A percentile compares a stretch with the other conserved stretches of the same genome.
Evolutionary conservation across 2,329 filamentous ascomycete species (phyloP).

Genomic region (Pseudomassariella vexata): DNA sequence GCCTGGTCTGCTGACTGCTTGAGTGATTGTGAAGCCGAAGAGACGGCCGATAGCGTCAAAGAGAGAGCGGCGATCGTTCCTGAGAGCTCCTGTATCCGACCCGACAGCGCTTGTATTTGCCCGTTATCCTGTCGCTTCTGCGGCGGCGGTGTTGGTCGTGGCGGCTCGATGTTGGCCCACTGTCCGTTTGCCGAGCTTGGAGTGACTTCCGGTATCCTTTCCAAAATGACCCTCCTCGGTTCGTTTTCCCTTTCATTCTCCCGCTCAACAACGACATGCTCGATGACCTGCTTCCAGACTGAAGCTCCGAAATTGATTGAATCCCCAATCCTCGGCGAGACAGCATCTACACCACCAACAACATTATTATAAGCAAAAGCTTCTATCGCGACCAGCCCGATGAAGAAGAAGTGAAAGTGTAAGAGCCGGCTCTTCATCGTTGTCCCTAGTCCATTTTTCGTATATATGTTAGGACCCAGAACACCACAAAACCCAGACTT

Average conservation of each 20-base stretch:
- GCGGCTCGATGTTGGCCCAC: conserved; percentile 12
- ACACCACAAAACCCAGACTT: no score
- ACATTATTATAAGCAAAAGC: conserved; percentile 14
- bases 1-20: conserved; percentile 24
- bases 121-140: conserved; percentile 21
- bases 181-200: conserved; percentile 13
- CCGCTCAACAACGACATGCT: conserved; percentile 11
- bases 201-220: conserved; percentile 11
- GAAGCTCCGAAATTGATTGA: no score
- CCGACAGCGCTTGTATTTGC: conserved; percentile 22
- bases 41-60: conserved; percentile 22
- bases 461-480: no score
- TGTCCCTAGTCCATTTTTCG: conserved; percentile 21
- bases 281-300: conserved; percentile 14
- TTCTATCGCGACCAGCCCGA: conserved; percentile 22
- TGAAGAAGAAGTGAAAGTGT: conserved; percentile 19
- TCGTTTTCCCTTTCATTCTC: conserved; percentile 6
- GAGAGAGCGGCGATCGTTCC: no score
- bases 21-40: conserved; percentile 22
- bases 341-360: no score
- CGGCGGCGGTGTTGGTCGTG: conserved; percentile 17
- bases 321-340: no score
- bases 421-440: conserved; percentile 26
- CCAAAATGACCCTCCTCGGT: conserved; percentile 11
- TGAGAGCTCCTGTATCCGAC: conserved; percentile 20